phyloP scores from a whole-genome alignment of 1,139 yeast genomes.

The Hyphopichia burtonii region DNA sequence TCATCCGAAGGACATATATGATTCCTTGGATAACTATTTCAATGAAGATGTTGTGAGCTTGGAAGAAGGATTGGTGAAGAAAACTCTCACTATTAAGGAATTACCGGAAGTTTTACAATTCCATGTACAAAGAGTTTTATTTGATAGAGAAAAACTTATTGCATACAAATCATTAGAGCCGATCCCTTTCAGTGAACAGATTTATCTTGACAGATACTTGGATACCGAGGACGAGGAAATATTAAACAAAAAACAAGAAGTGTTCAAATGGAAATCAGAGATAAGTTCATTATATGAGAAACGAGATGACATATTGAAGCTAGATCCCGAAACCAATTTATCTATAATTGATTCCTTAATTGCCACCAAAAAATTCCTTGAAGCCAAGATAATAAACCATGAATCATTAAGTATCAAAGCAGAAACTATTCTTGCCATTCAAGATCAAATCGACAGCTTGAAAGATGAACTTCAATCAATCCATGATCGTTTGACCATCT shows the following conservation, averaged over 20 bases:
- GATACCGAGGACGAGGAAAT: conserved; percentile 65
- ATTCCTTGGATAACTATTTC: conserved; percentile 83
- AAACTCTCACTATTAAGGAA: conserved; percentile 66
- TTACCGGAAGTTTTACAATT: conserved; percentile 84
- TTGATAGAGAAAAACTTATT: conserved; percentile 68
- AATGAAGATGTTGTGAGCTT: conserved; percentile 70
- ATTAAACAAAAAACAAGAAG: conserved; percentile 54
- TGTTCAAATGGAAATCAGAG: conserved; percentile 62
- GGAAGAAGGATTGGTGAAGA: conserved; percentile 72
- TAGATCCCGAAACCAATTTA: conserved; percentile 50
- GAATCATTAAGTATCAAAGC: conserved; percentile 26
- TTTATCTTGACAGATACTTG: conserved; percentile 85
- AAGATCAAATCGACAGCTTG: conserved; percentile 23
- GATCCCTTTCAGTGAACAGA: conserved; percentile 70
- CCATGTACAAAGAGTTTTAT: conserved; percentile 91
- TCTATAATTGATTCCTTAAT: conserved; percentile 47
- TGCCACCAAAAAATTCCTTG: conserved; percentile 58
- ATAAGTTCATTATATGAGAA: conserved; percentile 44
- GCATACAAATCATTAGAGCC: conserved; percentile 85
- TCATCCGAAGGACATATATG: conserved; percentile 86
- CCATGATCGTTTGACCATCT: conserved; percentile 33
- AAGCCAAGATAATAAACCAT: conserved; percentile 22
- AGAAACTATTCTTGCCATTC: conserved; percentile 37
- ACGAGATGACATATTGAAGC: conserved; percentile 38
- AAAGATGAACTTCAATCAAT: conserved; percentile 25